Evolutionary conservation across 176 grass and related monocot genomes (phyloP), one percentile per base, ranked within the genome.

Genomic region (Triticum turgidum): DNA sequence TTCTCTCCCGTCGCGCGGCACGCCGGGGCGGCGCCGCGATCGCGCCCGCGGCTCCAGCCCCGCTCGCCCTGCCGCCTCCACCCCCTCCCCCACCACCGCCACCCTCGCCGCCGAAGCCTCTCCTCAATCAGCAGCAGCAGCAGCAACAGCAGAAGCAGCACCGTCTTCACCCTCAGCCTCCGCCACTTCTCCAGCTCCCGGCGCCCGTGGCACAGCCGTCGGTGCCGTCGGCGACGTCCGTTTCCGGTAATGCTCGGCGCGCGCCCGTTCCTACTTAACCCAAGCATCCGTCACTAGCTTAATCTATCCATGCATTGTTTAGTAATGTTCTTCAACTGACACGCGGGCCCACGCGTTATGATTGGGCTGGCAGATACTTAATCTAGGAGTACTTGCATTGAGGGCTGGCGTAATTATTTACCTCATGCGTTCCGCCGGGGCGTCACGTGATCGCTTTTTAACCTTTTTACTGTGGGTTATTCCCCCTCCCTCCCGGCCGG

Each of bases 221-320:
- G 6, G 15, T 38, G 32, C 76, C 80, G 79, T 66, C 86, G 65
- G 88, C 94, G 85, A 90, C 92, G 67, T 97, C 94, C 24, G 90
- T 94, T 99, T 99, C 97, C 67, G 97, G 97, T 99, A 84, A 96
- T 79, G 85, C 72, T 88, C 75, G 80, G 69, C 69, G 63, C 30
- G 71, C 56, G 49, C 76, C 45, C 30, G 22, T 52, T 54, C 45
- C 41, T 77, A 78, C 73, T 84, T 87, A 78, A 84, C 61, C 33
- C 42, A 58, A 8, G 25, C 76, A 54, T 39, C 65, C 81, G 69
- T 78, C 86, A 79, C 80, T 76, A 15, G 9, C 33, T n/a, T 39
- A 71, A 79, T 80, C 70, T 47, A 59, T 86, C 69, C 83, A 69
- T 76, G 73, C 67, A 80, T 87, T 81, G 83, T 69, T 78, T 86